Evolutionary conservation across 345 rosid genomes (phyloP).

Genomic region (Pistacia atlantica): DNA sequence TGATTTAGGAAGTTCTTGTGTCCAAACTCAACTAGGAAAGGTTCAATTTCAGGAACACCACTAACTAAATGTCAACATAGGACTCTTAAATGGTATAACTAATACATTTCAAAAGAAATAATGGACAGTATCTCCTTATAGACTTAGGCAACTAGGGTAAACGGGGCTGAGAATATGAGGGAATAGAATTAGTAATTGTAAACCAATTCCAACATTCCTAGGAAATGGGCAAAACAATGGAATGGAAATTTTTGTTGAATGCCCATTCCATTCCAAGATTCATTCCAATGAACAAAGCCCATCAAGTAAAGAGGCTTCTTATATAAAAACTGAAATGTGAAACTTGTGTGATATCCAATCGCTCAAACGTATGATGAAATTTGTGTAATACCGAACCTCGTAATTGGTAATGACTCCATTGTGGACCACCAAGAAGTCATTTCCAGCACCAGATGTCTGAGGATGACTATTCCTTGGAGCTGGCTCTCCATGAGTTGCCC

Average conservation of each 20-base stretch:
- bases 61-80: too few species aligned
- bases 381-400: conserved; percentile 36
- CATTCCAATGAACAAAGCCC: not conserved
- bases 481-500: conserved; percentile 99
- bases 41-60: too few species aligned
- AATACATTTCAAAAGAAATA: too few species aligned
- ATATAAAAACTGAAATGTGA: not conserved
- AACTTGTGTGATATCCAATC: not conserved
- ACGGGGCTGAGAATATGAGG: too few species aligned
- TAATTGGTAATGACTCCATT: conserved; percentile 90
- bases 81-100: too few species aligned
- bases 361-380: not conserved
- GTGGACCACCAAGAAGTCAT: conserved; percentile 93
- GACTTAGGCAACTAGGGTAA: too few species aligned
- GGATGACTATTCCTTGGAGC: conserved; percentile 94
- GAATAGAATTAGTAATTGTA: too few species aligned
- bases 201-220: too few species aligned
- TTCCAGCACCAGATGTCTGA: conserved; percentile 75
- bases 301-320: not conserved
- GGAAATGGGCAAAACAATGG: too few species aligned
- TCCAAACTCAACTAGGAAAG: not conserved
- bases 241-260: too few species aligned
- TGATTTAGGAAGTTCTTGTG: not conserved
- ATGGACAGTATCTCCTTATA: too few species aligned
- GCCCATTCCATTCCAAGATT: not conserved